These are phyloP conservation scores for Macrolepiota albuminosa DNA, from an alignment of 768 basidiomycete species.

Conservation along the genomic window DNA sequence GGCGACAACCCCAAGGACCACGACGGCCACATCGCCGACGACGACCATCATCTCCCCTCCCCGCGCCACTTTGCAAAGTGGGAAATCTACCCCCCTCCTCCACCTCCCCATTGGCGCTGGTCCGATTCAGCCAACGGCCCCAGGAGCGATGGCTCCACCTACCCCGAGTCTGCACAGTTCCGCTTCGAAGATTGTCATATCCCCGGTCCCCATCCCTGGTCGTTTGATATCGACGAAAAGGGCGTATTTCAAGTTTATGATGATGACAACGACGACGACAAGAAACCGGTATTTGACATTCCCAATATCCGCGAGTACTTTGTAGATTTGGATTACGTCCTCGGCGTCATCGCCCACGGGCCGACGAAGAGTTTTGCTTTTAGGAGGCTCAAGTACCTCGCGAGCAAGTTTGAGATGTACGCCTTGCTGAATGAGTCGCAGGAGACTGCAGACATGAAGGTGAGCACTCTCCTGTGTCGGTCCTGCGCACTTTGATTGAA, in stretches of 20 bases:
- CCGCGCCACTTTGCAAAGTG: slow-evolving; percentile 53
- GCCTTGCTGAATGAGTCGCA: slow-evolving; percentile 87
- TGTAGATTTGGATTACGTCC: slow-evolving; percentile 81
- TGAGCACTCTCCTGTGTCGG: slow-evolving; percentile 18
- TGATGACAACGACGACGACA: slow-evolving; percentile 20
- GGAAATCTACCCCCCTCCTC: slow-evolving; percentile 90
- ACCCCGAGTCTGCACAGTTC: slow-evolving; percentile 5
- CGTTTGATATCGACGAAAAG: slow-evolving; percentile 74
- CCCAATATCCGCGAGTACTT: slow-evolving; percentile 52
- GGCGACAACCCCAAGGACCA: slow-evolving; percentile 95
- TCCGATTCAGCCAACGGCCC: slow-evolving; percentile 43
- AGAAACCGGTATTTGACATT: slow-evolving; percentile 48
- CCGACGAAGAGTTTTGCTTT: slow-evolving; percentile 96
- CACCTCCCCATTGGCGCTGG: slow-evolving; percentile 97
- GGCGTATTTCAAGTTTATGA: slow-evolving; percentile 90
- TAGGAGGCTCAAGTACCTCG: slow-evolving; percentile 83
- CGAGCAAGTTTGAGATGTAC: slow-evolving; percentile 94
- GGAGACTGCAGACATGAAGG: slow-evolving; percentile 96
- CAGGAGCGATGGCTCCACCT: slow-evolving; percentile 31
- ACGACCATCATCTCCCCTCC: slow-evolving; percentile 26
- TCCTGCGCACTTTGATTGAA: not conserved
- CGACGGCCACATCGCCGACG: slow-evolving; percentile 57
- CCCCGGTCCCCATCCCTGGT: slow-evolving; percentile 54
- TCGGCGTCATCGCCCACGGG: slow-evolving; percentile 89
- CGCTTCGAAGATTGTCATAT: not conserved